These are phyloP conservation scores for Lichtheimia corymbifera DNA, from an alignment of 371 early-diverging fungal genomes.

Conservation along the genomic window DNA sequence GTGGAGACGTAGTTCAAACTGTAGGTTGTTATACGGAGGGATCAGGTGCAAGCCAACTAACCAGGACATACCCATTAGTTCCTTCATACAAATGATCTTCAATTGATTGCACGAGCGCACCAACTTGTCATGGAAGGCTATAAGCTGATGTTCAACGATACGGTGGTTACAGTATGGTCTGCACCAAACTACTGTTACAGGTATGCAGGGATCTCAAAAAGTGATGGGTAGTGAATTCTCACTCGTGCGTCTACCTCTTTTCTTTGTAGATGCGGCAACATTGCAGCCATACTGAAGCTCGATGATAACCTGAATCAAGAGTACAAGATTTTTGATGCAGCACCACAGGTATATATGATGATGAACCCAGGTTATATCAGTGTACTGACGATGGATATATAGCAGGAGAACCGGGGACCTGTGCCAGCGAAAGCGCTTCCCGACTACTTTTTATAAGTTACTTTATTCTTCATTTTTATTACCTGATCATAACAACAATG, in stretches of 20 bases:
- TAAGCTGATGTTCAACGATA: constrained; percentile 93
- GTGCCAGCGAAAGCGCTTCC: constrained; percentile 83
- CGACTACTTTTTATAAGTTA: constrained; percentile 85
- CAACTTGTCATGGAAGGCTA: constrained; percentile 99
- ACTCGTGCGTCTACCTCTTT: neutral
- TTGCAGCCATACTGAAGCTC: constrained; percentile 97
- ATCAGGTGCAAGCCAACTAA: too few species aligned
- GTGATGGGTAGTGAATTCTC: neutral
- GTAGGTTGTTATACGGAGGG: constrained; percentile 39
- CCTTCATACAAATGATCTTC: constrained; percentile 86
- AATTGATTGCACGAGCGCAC: constrained; percentile 97
- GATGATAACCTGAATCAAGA: constrained; percentile 86
- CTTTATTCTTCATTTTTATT: neutral
- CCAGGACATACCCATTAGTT: constrained; percentile 50
- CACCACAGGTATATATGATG: constrained; percentile 62
- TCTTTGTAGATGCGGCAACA: constrained; percentile 89
- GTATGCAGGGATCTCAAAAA: constrained; percentile 21
- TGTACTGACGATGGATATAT: neutral
- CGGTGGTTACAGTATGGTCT: constrained; percentile 98
- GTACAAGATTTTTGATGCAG: constrained; percentile 87
- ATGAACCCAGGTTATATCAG: neutral
- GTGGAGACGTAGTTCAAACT: constrained; percentile 84
- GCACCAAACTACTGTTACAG: constrained; percentile 99
- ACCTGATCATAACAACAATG: neutral
- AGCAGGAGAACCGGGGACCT: constrained; percentile 76